Evolutionary conservation across 140 eudicot genomes (phyloP), one percentile per base, ranked within the genome.

Genomic region (Stevia rebaudiana): DNA sequence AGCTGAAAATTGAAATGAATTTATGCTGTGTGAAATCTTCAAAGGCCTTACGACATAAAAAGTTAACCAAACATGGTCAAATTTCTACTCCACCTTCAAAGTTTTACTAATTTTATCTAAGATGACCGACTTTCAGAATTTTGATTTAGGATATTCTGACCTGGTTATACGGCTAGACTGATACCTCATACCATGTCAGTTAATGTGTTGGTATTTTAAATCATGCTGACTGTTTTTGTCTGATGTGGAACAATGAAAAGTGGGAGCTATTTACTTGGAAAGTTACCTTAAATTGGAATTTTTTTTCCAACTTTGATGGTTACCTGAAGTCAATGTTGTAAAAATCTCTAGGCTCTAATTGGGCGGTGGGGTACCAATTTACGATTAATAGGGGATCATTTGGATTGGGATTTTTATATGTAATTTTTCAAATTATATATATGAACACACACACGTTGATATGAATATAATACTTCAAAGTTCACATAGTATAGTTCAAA

Each of bases 1-100:
- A 37, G n/a, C n/a, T n/a, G n/a, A n/a, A n/a, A n/a, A 43, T 16
- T 73, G 74, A 59, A 40, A 18, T 40, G 65, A 71, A 50, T 53
- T 39, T 71, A 39, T 61, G 69, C 48, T 24, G 28, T 22, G 35
- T 44, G 41, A 24, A 51, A 13, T 61, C 24, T 54, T 30, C 8
- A 11, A 11, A 56, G 43, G 63, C 42, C 43, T 56, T n/a, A 57
- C 18, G 8, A 7, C 63, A 57, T 57, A 57, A 16, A 31, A 52
- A 3, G 25, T 24, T 17, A 57, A 57, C 8, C n/a, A 3, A 8
- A n/a, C 44, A 31, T 52, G 9, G 44, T 57, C 44, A 28, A 23
- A 57, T 57, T 33, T 31, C 15, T 33, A 57, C 43, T 15, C 24
- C 15, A 57, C 24, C 23, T 16, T 33, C 63, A 18, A 55, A 30